Conservation (phyloP, 2,329 filamentous ascomycete genomes). For the Penicillium thymicola region DNA sequence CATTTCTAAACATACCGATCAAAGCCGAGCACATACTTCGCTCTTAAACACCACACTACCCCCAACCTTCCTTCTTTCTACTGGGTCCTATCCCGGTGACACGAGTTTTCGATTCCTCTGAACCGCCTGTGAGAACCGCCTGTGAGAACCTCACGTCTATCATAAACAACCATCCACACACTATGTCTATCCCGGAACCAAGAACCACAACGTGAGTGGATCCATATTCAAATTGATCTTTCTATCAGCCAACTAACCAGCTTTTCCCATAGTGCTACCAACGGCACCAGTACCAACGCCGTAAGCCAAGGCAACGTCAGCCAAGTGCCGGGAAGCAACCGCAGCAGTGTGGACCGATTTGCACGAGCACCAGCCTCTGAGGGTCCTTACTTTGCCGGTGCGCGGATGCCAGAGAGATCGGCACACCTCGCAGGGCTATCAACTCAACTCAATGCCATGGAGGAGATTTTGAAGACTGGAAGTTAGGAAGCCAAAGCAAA, state of each 20-base stretch:
- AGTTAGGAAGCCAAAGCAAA: constrained; percentile 3
- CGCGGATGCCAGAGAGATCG: constrained; percentile 31
- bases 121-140: not conserved
- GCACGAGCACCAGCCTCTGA: constrained; percentile 27
- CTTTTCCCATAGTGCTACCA: constrained; percentile 12
- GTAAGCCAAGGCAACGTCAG: constrained; percentile 29
- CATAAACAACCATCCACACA: not conserved
- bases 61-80: not conserved
- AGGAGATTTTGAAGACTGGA: constrained; percentile 28
- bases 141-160: not conserved
- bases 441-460: constrained; percentile 30
- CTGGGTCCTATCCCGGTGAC: not conserved
- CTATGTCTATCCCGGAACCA: constrained; percentile 20
- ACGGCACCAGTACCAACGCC: constrained; percentile 16
- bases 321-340: constrained; percentile 25
- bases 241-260: constrained; percentile 2
- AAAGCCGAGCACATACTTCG: not conserved
- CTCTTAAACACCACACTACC: not conserved
- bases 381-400: constrained; percentile 33
- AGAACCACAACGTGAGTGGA: constrained; percentile 10
- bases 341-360: constrained; percentile 27
- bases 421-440: constrained; percentile 30
- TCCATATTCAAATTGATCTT: not conserved
- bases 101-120: not conserved
- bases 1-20: not conserved